Evolutionary conservation across 163 green algal genomes (phyloP).

Genomic region (Scenedesmus sp.): DNA sequence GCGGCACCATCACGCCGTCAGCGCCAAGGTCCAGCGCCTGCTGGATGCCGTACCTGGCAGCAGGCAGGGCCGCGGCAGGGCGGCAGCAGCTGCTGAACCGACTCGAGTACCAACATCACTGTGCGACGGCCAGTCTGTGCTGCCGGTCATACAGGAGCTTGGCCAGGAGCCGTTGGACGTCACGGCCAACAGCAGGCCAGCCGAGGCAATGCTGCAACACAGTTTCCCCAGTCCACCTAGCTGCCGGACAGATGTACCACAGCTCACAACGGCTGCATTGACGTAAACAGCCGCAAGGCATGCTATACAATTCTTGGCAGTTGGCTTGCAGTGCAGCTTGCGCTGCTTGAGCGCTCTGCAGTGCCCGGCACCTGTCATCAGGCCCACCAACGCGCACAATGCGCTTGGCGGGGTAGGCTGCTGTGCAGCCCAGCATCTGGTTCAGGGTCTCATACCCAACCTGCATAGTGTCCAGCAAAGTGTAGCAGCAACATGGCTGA

Average conservation of each 20-base stretch:
- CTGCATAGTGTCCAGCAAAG: background rate
- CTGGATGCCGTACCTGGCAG: constrained; percentile 56
- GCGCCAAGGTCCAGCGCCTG: constrained; percentile 62
- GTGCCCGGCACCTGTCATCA: constrained; percentile 7
- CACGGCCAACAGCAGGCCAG: background rate
- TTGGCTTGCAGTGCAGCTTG: no score
- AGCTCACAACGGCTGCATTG: background rate
- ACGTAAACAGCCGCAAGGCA: background rate
- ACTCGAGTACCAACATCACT: no score
- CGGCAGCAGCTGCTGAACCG: background rate
- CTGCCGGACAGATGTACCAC: background rate
- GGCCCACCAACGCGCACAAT: constrained; percentile 62
- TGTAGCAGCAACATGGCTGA: background rate
- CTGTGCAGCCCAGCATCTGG: constrained; percentile 42
- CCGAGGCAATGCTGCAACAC: no score
- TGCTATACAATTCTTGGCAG: no score
- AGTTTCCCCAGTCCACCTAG: background rate
- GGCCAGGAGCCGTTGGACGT: background rate
- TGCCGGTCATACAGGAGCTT: no score
- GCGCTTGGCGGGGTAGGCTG: constrained; percentile 4
- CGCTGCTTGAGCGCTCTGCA: background rate
- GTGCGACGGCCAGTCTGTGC: no score
- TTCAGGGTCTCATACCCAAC: constrained; percentile 32
- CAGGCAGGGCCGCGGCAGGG: background rate
- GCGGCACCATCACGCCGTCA: constrained; percentile 59